Evolutionary conservation across 2,329 filamentous ascomycete species (phyloP).

Genomic region (Colletotrichum paranaense): DNA sequence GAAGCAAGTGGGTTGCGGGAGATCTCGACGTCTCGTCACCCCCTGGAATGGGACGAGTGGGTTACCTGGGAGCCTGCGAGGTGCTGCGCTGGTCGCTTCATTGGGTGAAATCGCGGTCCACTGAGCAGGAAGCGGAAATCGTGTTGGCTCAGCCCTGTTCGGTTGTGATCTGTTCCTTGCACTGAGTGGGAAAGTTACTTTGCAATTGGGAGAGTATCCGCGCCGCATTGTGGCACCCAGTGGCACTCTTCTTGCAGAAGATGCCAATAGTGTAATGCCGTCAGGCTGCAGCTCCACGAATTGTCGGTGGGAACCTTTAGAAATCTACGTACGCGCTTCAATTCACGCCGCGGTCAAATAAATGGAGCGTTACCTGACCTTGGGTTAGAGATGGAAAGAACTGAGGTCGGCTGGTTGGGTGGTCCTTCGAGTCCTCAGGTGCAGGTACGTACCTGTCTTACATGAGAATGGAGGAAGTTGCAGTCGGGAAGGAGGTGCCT

Average conservation of each 20-base stretch:
- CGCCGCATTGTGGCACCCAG: conserved; percentile 2
- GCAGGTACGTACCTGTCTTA: conserved; percentile 2
- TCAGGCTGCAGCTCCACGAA: conserved; percentile 10
- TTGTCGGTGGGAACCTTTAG: not conserved
- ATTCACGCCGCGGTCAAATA: not conserved
- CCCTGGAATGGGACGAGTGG: conserved; percentile 21
- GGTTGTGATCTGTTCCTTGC: conserved; percentile 10
- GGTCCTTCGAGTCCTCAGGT: not conserved
- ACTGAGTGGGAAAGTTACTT: not conserved
- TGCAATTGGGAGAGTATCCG: not conserved
- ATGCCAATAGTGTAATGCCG: not conserved
- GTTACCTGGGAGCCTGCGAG: not conserved
- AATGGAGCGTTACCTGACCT: not conserved
- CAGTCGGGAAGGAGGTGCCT: not conserved
- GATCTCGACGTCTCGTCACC: not conserved
- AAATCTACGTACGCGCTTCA: not conserved
- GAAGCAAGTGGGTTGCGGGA: not conserved
- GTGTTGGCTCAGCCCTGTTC: conserved; percentile 35
- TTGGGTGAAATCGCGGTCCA: conserved; percentile 8
- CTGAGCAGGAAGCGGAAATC: conserved; percentile 17
- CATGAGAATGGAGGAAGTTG: not conserved
- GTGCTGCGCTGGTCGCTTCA: conserved; percentile 6
- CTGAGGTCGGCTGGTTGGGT: conserved; percentile 10
- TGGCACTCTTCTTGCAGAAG: not conserved
- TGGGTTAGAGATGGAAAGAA: not conserved